Evolutionary conservation across 495 filamentous ascomycete species (phyloP).

Genomic region (Neurospora sp.): DNA sequence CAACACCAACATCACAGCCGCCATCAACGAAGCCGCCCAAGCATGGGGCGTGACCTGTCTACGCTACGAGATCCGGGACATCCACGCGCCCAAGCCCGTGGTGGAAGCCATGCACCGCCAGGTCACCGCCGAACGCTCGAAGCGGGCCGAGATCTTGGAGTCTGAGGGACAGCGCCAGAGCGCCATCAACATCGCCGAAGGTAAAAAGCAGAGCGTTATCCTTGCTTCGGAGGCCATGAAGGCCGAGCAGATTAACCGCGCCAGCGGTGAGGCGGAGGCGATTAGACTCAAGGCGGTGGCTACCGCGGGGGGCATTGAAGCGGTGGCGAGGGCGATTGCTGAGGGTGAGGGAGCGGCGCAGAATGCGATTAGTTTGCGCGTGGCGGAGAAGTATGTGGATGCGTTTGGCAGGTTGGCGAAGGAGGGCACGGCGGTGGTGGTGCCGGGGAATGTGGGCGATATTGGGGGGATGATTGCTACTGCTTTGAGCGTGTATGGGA

Average conservation of each 20-base stretch:
- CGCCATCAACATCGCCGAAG: slow-evolving; percentile 97
- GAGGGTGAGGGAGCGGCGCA: slow-evolving; percentile 65
- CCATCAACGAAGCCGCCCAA: slow-evolving; percentile 94
- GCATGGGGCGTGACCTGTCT: slow-evolving; percentile 95
- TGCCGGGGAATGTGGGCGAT: slow-evolving; percentile 96
- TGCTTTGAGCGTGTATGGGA: slow-evolving; percentile 90
- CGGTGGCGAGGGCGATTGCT: slow-evolving; percentile 63
- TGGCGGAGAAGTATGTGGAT: slow-evolving; percentile 97
- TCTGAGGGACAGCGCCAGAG: slow-evolving; percentile 91
- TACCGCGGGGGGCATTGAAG: slow-evolving; percentile 79
- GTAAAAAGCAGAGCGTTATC: slow-evolving; percentile 89
- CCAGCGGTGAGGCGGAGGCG: slow-evolving; percentile 84
- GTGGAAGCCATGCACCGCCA: slow-evolving; percentile 97
- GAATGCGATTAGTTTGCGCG: slow-evolving; percentile 68
- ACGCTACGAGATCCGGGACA: slow-evolving; percentile 95
- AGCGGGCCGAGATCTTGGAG: slow-evolving; percentile 94
- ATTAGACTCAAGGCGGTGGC: slow-evolving; percentile 78
- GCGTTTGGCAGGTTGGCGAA: slow-evolving; percentile 86
- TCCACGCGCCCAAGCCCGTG: slow-evolving; percentile 87
- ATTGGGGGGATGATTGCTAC: slow-evolving; percentile 95
- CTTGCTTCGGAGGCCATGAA: slow-evolving; percentile 88
- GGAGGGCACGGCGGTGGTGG: slow-evolving; percentile 87
- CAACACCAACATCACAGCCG: slow-evolving; percentile 93
- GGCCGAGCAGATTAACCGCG: slow-evolving; percentile 84
- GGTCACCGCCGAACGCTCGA: slow-evolving; percentile 91